Evolutionary conservation across 768 basidiomycete species (phyloP), one percentile per base, ranked within the genome.

Genomic region (Mycena venus): DNA sequence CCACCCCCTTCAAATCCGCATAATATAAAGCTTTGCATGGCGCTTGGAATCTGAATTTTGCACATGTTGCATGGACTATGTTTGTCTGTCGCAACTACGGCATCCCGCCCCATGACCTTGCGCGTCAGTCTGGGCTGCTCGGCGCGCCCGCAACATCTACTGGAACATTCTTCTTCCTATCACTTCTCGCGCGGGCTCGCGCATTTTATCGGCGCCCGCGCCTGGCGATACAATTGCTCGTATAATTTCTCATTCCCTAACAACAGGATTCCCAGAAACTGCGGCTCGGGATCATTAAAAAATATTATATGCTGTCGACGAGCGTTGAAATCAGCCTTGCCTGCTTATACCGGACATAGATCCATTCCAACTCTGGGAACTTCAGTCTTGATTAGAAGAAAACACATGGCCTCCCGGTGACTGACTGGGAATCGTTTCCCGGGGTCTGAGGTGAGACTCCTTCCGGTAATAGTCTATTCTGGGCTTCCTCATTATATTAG

Each of bases 401-500:
- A 38, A 38, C 10, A 17, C 14, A 11, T 9, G 14, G 11, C 34
- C 36, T 27, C 17, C 29, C 15, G 55, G 31, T 44, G 56, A 25
- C 59, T 25, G 23, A 25, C 6, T 40, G 59, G 53, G 27, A 55
- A 8, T 15, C 25, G n/a, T n/a, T n/a, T 17, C 44, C 19, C 44
- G n/a, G n/a, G n/a, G 47, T 49, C 23, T n/a, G n/a, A n/a, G n/a
- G n/a, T n/a, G n/a, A 38, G 36, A 8, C 42, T 59, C 36, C 40
- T 69, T 69, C 47, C 25, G 47, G 58, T 21, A 59, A 68, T 23
- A 58, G 9, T 23, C 42, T 47, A 68, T 58, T 59, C 27, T 68
- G 27, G 25, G 29, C 8, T 3, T 63, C 23, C 25, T 42, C 2
- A 21, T 36, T n/a, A 27, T 38, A 38, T 63, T 15, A 32, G 25